A percentile compares a stretch with the other conserved stretches of the same genome.
phyloP scores from a whole-genome alignment of 345 rosid genomes.

The Brassica nigra region DNA sequence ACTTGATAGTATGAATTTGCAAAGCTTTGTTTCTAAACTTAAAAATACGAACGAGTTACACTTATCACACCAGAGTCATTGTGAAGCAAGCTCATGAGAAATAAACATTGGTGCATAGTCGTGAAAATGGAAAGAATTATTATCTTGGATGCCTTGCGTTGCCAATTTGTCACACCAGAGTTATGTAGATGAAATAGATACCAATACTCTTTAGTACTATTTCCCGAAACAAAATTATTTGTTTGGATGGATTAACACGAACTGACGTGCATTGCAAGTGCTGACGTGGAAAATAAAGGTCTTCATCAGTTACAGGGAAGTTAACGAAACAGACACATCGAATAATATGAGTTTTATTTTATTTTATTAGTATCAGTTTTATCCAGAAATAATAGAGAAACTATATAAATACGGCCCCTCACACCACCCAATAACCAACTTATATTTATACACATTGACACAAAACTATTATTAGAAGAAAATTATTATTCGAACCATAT shows the following conservation, averaged over 20 bases:
- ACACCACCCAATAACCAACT: conserved; percentile 19
- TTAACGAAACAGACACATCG: conserved; percentile 27
- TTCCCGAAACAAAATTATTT: neutral
- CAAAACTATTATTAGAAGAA: neutral
- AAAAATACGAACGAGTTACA: neutral
- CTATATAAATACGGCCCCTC: conserved; percentile 10
- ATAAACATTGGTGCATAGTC: too few relatives aligned
- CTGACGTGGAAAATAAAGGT: conserved; percentile 25
- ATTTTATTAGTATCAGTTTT: neutral
- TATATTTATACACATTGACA: neutral
- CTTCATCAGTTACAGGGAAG: conserved; percentile 21
- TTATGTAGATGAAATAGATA: neutral
- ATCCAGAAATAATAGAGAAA: neutral
- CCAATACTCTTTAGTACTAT: neutral
- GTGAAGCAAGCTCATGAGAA: too few relatives aligned
- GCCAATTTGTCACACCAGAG: neutral
- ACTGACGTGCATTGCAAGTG: conserved; percentile 23
- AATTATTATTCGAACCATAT: neutral
- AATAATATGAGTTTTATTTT: conserved; percentile 12
- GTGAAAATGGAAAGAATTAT: too few relatives aligned
- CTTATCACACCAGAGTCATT: neutral
- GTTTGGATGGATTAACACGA: conserved; percentile 25
- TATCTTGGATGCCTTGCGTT: too few relatives aligned
- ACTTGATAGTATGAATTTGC: conserved; percentile 5
- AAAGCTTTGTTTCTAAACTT: neutral